Percentiles rank a stretch among this genome's conserved stretches.
These are phyloP conservation scores for Heliamphora ciliata DNA, from an alignment of 179 eudicot species.

Conservation along the genomic window DNA sequence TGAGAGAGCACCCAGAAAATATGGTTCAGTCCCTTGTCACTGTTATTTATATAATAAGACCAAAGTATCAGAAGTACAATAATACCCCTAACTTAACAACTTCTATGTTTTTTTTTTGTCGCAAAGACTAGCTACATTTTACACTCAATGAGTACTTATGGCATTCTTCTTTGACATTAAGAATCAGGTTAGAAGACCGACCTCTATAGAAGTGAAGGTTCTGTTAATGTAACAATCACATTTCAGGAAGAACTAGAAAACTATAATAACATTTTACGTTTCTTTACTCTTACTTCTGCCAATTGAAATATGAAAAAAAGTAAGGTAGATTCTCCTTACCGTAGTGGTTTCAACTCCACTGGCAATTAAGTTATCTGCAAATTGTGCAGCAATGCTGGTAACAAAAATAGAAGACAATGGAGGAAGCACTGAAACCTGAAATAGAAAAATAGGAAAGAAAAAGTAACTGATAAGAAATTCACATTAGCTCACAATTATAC, in stretches of 20 bases:
- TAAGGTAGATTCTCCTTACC: constrained; percentile 32
- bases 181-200: neutral
- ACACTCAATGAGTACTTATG: neutral
- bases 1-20: too few species aligned
- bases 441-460: neutral
- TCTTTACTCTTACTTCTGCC: neutral
- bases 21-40: too few species aligned
- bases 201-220: neutral
- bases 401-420: constrained; percentile 82
- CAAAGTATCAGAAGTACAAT: too few species aligned
- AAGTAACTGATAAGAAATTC: neutral
- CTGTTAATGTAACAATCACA: neutral
- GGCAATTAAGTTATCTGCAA: constrained; percentile 68
- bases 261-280: neutral
- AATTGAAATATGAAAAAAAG: neutral
- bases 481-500: neutral
- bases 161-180: neutral
- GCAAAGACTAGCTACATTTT: neutral
- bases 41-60: too few species aligned
- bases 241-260: neutral
- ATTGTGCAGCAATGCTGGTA: constrained; percentile 76
- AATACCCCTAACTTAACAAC: too few species aligned
- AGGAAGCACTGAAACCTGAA: constrained; percentile 93
- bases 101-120: too few species aligned
- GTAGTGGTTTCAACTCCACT: constrained; percentile 78